A percentile compares a stretch with the other conserved stretches of the same genome.
phyloP scores from a whole-genome alignment of 2,329 filamentous ascomycete species.

The Beauveria pseudobassiana region DNA sequence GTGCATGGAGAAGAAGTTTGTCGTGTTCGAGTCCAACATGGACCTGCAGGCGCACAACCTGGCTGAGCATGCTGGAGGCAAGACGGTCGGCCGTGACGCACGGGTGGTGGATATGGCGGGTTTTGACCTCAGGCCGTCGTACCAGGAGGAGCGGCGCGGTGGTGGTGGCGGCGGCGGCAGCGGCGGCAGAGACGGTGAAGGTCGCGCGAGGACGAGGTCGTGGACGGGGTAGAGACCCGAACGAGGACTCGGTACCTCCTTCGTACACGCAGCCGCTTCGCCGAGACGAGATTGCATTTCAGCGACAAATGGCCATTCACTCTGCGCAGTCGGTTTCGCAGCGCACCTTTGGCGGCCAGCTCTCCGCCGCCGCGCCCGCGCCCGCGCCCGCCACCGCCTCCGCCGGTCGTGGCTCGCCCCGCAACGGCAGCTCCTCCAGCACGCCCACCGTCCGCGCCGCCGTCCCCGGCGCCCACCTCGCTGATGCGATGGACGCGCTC shows the following conservation, averaged over 20 bases:
- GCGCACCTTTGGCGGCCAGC: slow-evolving; percentile 76
- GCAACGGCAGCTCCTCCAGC: slow-evolving; percentile 15
- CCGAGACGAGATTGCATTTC: slow-evolving; percentile 83
- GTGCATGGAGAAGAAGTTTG: slow-evolving; percentile 94
- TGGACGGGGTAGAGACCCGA: slow-evolving; percentile 72
- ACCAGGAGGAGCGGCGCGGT: slow-evolving; percentile 53
- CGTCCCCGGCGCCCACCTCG: slow-evolving; percentile 13
- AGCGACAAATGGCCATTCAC: slow-evolving; percentile 86
- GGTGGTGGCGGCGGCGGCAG: slow-evolving; percentile 34
- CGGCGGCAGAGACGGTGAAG: slow-evolving; percentile 29
- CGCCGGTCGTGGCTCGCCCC: slow-evolving; percentile 14
- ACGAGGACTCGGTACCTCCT: slow-evolving; percentile 68
- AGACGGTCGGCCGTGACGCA: slow-evolving; percentile 75
- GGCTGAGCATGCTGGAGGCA: slow-evolving; percentile 74
- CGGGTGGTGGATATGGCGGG: slow-evolving; percentile 78
- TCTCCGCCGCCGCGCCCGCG: slow-evolving; percentile 44
- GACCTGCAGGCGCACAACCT: slow-evolving; percentile 92
- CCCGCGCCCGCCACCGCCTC: slow-evolving; percentile 17
- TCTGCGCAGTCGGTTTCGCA: slow-evolving; percentile 73
- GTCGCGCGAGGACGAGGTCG: slow-evolving; percentile 30
- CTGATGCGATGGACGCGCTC: slow-evolving; percentile 41
- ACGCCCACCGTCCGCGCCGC: slow-evolving; percentile 17
- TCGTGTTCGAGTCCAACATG: slow-evolving; percentile 91
- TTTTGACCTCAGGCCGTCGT: slow-evolving; percentile 72
- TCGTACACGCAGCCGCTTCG: slow-evolving; percentile 74